These are phyloP conservation scores for Hypomontagnella submonticulosa DNA, from an alignment of 495 filamentous ascomycete species.

Conservation along the genomic window DNA sequence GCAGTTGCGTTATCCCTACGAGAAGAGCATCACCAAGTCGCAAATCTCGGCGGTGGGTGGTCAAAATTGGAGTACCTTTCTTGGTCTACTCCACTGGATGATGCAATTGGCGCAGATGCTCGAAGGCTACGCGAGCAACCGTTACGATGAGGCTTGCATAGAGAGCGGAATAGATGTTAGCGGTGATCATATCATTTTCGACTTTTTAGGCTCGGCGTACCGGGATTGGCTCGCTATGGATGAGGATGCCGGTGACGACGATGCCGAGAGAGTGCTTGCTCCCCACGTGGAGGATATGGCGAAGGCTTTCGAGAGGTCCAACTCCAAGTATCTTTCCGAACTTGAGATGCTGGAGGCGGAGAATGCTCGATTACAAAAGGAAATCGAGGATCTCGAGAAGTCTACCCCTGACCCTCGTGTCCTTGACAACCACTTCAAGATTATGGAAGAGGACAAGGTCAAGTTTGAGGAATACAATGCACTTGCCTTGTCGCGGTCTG, in stretches of 20 bases:
- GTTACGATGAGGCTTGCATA: constrained; percentile 86
- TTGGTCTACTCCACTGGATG: constrained; percentile 97
- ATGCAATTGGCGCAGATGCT: constrained; percentile 96
- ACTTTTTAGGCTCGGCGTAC: constrained; percentile 89
- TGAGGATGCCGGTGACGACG: constrained; percentile 86
- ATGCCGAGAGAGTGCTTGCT: constrained; percentile 74
- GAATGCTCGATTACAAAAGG: constrained; percentile 76
- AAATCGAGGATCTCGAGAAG: constrained; percentile 90
- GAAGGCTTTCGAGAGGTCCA: constrained; percentile 83
- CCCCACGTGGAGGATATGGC: constrained; percentile 94
- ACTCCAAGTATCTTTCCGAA: constrained; percentile 82
- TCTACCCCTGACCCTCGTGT: constrained; percentile 81
- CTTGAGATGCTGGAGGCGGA: constrained; percentile 85
- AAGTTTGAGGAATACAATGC: constrained; percentile 95
- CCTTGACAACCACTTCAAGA: constrained; percentile 83
- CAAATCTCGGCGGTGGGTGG: constrained; percentile 94
- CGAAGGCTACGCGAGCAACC: constrained; percentile 75
- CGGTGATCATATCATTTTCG: constrained; percentile 91
- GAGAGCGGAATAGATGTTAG: constrained; percentile 88
- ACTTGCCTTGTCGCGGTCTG: constrained; percentile 77
- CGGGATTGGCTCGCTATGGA: constrained; percentile 90
- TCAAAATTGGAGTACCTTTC: constrained; percentile 93
- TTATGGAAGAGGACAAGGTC: constrained; percentile 87
- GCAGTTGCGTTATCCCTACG: constrained; percentile 92
- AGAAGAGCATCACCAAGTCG: constrained; percentile 92